These are phyloP conservation scores for Trypanosoma lewisi DNA, from an alignment of 208 protist genomes.

Conservation along the genomic window DNA sequence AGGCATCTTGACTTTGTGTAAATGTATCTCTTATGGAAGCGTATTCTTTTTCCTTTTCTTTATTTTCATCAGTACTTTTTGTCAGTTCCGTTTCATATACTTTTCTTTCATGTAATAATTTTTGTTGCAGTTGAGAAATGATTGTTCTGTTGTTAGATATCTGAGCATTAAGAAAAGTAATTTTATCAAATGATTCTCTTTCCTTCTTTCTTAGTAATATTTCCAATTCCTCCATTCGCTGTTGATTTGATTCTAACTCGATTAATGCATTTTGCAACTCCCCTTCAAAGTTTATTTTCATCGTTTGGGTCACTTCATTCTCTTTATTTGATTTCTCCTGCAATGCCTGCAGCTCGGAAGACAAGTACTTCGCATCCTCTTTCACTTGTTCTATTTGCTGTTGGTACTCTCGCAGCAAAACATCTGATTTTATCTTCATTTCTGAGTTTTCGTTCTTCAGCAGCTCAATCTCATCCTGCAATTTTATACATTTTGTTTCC, in stretches of 20 bases:
- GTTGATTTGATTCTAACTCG: conserved; percentile 61
- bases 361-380: conserved; percentile 79
- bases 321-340: conserved; percentile 35
- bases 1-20: conserved; percentile 22
- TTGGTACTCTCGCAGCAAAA: conserved; percentile 67
- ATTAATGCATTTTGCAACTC: conserved; percentile 40
- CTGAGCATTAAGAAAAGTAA: conserved; percentile 88
- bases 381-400: conserved; percentile 81
- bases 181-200: conserved; percentile 79
- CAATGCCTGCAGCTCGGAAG: conserved; percentile 55
- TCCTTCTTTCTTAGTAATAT: conserved; percentile 58
- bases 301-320: conserved; percentile 33
- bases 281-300: conserved; percentile 26
- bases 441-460: conserved; percentile 38
- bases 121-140: conserved; percentile 63
- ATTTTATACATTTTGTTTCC: conserved; percentile 32
- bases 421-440: conserved; percentile 30
- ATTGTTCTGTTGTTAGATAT: conserved; percentile 74
- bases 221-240: conserved; percentile 67
- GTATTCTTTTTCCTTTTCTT: conserved; percentile 37
- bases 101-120: conserved; percentile 49
- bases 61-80: conserved; percentile 26
- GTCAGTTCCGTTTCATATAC: conserved; percentile 38
- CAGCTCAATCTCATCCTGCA: conserved; percentile 50
- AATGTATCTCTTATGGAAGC: conserved; percentile 19